Percentiles rank a stretch among this genome's conserved stretches.
Conservation (phyloP, 2,329 filamentous ascomycete species). For the Stenocarpella maydis region DNA sequence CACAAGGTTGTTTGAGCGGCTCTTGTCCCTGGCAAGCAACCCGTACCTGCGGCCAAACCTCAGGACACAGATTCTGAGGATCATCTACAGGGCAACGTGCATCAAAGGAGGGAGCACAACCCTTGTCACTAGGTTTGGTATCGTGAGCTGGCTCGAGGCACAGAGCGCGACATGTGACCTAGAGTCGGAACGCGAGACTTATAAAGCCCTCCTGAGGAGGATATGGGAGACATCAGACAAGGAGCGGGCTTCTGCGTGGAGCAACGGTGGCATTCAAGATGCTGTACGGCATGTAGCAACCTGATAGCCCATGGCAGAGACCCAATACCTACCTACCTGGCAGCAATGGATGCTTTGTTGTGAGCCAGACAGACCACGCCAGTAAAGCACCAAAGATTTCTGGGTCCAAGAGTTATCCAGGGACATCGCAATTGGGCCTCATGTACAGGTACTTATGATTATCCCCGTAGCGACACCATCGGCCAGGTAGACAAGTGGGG, state of each 20-base stretch:
- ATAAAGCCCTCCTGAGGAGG: slow-evolving; percentile 63
- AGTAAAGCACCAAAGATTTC: too few relatives aligned
- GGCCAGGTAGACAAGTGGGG: slow-evolving; percentile 14
- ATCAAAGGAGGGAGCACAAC: slow-evolving; percentile 79
- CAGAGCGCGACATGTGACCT: slow-evolving; percentile 53
- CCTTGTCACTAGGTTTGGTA: slow-evolving; percentile 78
- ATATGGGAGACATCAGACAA: slow-evolving; percentile 73
- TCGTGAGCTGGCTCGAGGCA: slow-evolving; percentile 77
- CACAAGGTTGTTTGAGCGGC: slow-evolving; percentile 75
- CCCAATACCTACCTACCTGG: too few relatives aligned
- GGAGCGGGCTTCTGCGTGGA: slow-evolving; percentile 73
- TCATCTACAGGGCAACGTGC: slow-evolving; percentile 73
- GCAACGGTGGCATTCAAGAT: slow-evolving; percentile 54
- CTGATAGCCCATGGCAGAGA: background rate
- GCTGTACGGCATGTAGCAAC: slow-evolving; percentile 8
- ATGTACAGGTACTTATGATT: slow-evolving; percentile 6
- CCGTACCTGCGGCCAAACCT: slow-evolving; percentile 68
- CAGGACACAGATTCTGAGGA: slow-evolving; percentile 65
- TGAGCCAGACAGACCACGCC: background rate
- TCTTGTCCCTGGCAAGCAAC: slow-evolving; percentile 74
- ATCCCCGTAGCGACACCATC: background rate
- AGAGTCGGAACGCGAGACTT: slow-evolving; percentile 56
- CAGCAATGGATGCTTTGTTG: too few relatives aligned
- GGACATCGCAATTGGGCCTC: background rate
- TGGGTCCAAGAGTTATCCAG: background rate